Percentiles rank a stretch among this genome's conserved stretches.
These are phyloP conservation scores for Aspergillus carbonarius DNA, from an alignment of 2,329 filamentous ascomycete species.

Conservation along the genomic window DNA sequence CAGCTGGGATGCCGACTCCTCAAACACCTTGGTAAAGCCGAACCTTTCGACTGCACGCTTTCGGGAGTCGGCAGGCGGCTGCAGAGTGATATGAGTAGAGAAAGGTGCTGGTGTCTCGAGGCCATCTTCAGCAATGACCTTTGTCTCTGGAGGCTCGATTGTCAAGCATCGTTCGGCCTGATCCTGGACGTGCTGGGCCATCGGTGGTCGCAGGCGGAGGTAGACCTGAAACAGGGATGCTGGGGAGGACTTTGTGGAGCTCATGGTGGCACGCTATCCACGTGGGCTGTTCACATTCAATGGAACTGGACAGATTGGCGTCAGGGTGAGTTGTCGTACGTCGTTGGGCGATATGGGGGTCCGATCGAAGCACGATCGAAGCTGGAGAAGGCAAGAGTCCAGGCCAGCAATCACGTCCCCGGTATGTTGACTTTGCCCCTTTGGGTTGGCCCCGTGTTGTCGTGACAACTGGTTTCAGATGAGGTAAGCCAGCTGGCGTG, in stretches of 20 bases:
- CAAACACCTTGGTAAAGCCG: constrained; percentile 89
- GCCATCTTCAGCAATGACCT: constrained; percentile 37
- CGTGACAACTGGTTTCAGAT: constrained; percentile 4
- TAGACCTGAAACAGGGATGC: constrained; percentile 86
- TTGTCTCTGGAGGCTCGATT: constrained; percentile 61
- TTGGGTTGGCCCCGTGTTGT: constrained; percentile 14
- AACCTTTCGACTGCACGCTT: constrained; percentile 91
- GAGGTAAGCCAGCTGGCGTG: not conserved
- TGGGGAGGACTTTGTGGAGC: constrained; percentile 45
- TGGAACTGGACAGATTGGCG: constrained; percentile 2
- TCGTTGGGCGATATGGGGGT: not conserved
- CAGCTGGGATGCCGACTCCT: constrained; percentile 78
- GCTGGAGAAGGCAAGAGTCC: constrained; percentile 6
- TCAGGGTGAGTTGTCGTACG: not conserved
- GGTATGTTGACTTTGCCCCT: constrained; percentile 10
- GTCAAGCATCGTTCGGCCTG: constrained; percentile 68
- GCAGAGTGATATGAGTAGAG: constrained; percentile 71
- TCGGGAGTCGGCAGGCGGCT: constrained; percentile 77
- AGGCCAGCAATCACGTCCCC: constrained; percentile 6
- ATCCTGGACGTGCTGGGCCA: constrained; percentile 39
- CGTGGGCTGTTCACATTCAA: not conserved
- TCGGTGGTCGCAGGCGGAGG: constrained; percentile 74
- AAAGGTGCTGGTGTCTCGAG: constrained; percentile 24
- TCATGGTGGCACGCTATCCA: constrained; percentile 32
- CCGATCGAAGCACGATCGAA: not conserved